Evolutionary conservation across 768 basidiomycete genomes (phyloP).

Genomic region (Russula sp.): DNA sequence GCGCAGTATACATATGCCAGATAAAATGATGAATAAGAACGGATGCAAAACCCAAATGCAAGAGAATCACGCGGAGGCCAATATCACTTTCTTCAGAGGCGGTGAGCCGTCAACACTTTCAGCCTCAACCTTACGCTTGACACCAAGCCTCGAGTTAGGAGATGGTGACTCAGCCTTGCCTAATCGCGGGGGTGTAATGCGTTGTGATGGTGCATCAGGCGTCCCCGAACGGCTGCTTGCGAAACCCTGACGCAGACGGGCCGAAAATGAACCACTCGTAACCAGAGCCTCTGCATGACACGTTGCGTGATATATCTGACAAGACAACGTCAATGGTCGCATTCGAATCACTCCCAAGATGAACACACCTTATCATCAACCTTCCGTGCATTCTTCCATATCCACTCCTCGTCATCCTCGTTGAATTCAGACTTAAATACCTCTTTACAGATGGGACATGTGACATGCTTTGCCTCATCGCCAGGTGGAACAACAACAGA

Average conservation of each 20-base stretch:
- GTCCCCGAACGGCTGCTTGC: conserved; percentile 67
- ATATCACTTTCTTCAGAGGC: conserved; percentile 58
- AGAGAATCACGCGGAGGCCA: conserved; percentile 23
- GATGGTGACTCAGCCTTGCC: conserved; percentile 35
- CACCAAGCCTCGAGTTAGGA: conserved; percentile 47
- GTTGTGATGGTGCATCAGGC: conserved; percentile 46
- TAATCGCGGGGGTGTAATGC: conserved; percentile 34
- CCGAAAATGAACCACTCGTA: conserved; percentile 51
- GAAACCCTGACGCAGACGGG: conserved; percentile 55
- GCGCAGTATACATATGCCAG: conserved; percentile 20
- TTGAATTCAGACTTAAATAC: conserved; percentile 81
- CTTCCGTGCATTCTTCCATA: conserved; percentile 87
- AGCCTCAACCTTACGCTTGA: conserved; percentile 71
- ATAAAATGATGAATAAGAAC: conserved; percentile 20
- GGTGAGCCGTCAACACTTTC: conserved; percentile 43
- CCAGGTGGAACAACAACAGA: conserved; percentile 88
- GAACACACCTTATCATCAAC: conserved; percentile 73
- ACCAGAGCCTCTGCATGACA: conserved; percentile 76
- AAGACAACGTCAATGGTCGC: background rate
- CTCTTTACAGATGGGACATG: conserved; percentile 98
- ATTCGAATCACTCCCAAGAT: background rate
- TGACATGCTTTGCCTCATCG: conserved; percentile 73
- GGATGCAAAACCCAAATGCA: conserved; percentile 4
- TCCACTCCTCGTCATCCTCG: conserved; percentile 97
- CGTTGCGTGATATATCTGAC: conserved; percentile 87